Conservation (phyloP, 1,139 yeast genomes). For the Lizanozyma gosingica region DNA sequence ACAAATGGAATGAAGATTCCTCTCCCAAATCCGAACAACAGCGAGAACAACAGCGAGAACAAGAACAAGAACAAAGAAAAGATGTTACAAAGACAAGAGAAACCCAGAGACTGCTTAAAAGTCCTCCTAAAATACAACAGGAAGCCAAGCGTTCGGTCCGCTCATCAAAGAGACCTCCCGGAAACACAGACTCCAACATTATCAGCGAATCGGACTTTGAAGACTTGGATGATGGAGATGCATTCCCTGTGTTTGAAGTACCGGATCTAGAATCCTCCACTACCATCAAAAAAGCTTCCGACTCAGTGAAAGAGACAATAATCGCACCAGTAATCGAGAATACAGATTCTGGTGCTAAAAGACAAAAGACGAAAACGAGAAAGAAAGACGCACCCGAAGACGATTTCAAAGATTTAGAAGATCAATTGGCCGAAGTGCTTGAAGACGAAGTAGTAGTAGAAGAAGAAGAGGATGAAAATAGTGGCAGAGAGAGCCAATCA, state of each 20-base stretch:
- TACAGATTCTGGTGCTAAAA: not conserved
- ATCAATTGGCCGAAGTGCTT: constrained; percentile 35
- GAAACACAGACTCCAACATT: constrained; percentile 11
- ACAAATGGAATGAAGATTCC: constrained; percentile 1
- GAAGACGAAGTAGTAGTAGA: constrained; percentile 15
- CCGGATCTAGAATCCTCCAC: constrained; percentile 1
- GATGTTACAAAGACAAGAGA: not conserved
- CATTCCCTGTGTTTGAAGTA: not conserved
- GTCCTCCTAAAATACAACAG: not conserved
- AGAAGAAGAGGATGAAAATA: not conserved
- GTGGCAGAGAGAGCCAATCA: no score
- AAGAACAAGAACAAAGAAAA: not conserved
- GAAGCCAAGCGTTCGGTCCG: not conserved
- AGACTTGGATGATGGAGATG: constrained; percentile 11
- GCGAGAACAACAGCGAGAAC: no score
- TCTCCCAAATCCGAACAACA: not conserved
- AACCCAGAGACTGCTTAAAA: not conserved
- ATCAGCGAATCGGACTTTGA: constrained; percentile 24
- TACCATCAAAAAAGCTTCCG: constrained; percentile 2
- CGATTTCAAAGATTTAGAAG: constrained; percentile 38
- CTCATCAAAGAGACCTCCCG: constrained; percentile 13
- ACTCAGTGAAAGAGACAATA: not conserved
- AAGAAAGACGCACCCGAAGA: constrained; percentile 15
- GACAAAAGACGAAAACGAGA: not conserved
- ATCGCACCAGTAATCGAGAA: constrained; percentile 1